Conservation (phyloP, 129 eudicot species). For the Chrysanthemum seticuspe region DNA sequence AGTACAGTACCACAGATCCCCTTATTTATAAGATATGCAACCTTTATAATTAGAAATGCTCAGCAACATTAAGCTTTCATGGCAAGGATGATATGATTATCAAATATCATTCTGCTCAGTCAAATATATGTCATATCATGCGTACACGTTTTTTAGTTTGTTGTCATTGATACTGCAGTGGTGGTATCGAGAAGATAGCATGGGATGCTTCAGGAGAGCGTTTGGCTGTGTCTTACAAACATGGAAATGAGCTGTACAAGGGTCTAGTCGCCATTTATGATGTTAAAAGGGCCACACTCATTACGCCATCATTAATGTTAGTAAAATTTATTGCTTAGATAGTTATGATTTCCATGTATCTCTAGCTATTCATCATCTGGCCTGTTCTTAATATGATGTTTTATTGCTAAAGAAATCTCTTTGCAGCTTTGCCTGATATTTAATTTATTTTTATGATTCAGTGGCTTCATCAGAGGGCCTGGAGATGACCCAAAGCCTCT, state of each 20-base stretch:
- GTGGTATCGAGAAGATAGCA: slow-evolving; percentile 87
- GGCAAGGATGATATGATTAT: background rate
- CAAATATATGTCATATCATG: background rate
- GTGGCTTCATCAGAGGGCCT: slow-evolving; percentile 98
- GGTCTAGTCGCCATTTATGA: slow-evolving; percentile 90
- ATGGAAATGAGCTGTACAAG: slow-evolving; percentile 77
- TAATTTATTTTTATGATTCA: slow-evolving; percentile 26
- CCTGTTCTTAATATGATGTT: background rate
- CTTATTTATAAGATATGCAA: background rate
- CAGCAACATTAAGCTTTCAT: background rate
- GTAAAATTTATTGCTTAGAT: slow-evolving; percentile 26
- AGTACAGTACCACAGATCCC: background rate
- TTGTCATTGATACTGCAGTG: slow-evolving; percentile 43
- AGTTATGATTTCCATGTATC: background rate
- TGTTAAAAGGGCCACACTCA: slow-evolving; percentile 76
- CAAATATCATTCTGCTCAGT: background rate
- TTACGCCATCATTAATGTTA: slow-evolving; percentile 78
- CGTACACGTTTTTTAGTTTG: background rate
- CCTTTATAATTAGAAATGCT: background rate
- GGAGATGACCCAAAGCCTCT: slow-evolving; percentile 84
- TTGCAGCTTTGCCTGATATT: slow-evolving; percentile 19
- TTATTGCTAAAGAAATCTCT: slow-evolving; percentile 12
- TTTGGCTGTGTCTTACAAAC: slow-evolving; percentile 79
- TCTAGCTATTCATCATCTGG: slow-evolving; percentile 5
- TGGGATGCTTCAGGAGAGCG: slow-evolving; percentile 99